Evolutionary conservation across 2,329 filamentous ascomycete species (phyloP).

Genomic region (Chaetomium globosum): DNA sequence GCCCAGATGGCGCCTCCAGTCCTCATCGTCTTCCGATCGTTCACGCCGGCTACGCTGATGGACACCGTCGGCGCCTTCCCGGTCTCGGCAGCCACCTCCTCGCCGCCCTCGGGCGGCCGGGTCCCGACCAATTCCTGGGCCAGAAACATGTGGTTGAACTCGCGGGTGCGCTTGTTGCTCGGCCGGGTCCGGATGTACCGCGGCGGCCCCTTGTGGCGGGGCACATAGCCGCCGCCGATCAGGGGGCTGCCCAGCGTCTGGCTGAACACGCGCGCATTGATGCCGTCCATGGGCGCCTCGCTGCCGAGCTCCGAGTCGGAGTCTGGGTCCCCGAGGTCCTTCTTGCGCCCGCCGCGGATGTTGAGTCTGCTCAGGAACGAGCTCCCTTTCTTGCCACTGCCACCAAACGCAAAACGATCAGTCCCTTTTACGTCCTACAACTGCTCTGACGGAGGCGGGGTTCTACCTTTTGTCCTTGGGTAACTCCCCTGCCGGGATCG

Average conservation of each 20-base stretch:
- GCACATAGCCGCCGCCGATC: constrained; percentile 71
- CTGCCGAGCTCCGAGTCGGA: constrained; percentile 72
- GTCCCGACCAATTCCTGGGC: constrained; percentile 83
- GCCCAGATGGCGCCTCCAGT: constrained; percentile 80
- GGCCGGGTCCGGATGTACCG: constrained; percentile 85
- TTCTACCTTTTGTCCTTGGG: constrained; percentile 67
- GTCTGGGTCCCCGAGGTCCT: constrained; percentile 59
- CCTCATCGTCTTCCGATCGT: constrained; percentile 48
- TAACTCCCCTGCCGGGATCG: constrained; percentile 43
- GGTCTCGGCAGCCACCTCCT: background rate
- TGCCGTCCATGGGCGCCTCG: constrained; percentile 71
- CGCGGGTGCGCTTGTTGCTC: constrained; percentile 76
- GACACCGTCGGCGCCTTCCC: constrained; percentile 37
- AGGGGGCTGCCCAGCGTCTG: constrained; percentile 62
- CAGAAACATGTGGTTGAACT: constrained; percentile 86
- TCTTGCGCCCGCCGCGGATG: constrained; percentile 75
- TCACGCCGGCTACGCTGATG: constrained; percentile 40
- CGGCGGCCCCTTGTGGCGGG: constrained; percentile 83
- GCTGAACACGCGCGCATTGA: constrained; percentile 80
- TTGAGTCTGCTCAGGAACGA: constrained; percentile 84
- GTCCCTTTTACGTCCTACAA: background rate
- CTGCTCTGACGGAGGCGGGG: background rate
- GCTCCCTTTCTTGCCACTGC: constrained; percentile 70
- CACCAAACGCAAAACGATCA: constrained; percentile 14
- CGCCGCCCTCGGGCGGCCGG: constrained; percentile 41